phyloP scores from a whole-genome alignment of 768 basidiomycete genomes.

The Clathrus columnatus region DNA sequence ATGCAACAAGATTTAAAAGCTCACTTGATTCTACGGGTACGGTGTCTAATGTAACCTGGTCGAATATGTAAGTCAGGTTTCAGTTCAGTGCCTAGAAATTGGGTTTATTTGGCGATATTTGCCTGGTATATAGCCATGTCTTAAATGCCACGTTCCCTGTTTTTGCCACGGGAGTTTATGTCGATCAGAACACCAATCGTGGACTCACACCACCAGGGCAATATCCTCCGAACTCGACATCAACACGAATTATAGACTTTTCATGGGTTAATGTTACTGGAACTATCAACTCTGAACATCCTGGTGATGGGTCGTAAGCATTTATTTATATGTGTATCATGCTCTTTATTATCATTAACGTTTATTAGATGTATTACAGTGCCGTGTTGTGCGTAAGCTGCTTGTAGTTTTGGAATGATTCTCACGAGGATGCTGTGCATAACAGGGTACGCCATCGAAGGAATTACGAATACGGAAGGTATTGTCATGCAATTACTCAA shows the following conservation, averaged over 20 bases:
- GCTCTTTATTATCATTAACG: too few species aligned
- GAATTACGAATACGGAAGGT: slow-evolving; percentile 1
- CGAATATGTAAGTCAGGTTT: not conserved
- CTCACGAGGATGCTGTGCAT: not conserved
- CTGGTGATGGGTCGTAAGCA: slow-evolving; percentile 5
- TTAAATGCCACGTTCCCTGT: slow-evolving; percentile 1
- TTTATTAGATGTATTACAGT: not conserved
- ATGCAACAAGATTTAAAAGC: slow-evolving; percentile 4
- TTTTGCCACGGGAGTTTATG: not conserved
- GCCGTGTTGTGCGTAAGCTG: not conserved
- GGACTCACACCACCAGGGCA: not conserved
- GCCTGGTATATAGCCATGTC: not conserved
- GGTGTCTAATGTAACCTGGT: not conserved
- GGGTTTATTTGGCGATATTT: too few species aligned
- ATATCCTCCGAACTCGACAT: slow-evolving; percentile 2
- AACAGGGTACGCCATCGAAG: slow-evolving; percentile 3
- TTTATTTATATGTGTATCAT: too few species aligned
- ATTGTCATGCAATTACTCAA: slow-evolving; percentile 3
- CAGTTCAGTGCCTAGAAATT: too few species aligned
- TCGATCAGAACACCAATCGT: slow-evolving; percentile 5
- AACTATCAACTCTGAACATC: slow-evolving; percentile 1
- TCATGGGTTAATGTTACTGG: slow-evolving; percentile 3
- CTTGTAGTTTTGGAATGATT: not conserved
- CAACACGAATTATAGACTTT: not conserved
- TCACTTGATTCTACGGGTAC: not conserved